Conservation (phyloP, 1,284 basidiomycete species). For the Grifola frondosa region DNA sequence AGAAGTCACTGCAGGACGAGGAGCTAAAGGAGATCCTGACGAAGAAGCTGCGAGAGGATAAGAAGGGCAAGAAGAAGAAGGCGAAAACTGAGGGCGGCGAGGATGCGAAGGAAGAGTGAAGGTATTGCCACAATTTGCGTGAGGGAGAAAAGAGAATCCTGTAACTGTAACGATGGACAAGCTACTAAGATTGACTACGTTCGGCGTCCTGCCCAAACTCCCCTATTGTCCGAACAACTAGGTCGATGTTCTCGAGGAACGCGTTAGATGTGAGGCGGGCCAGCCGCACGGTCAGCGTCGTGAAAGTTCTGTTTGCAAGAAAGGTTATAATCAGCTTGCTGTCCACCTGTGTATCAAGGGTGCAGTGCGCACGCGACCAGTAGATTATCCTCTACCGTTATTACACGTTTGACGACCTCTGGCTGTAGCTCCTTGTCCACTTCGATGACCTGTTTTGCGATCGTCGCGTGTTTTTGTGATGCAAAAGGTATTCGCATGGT, state of each 20-base stretch:
- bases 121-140: conserved; percentile 24
- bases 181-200: conserved; percentile 5
- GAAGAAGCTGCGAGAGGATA: conserved; percentile 82
- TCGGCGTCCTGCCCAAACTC: conserved; percentile 70
- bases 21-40: conserved; percentile 79
- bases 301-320: conserved; percentile 63
- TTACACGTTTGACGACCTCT: conserved; percentile 69
- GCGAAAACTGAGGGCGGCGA: conserved; percentile 52
- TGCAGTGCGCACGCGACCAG: conserved; percentile 63
- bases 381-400: conserved; percentile 62
- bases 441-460: conserved; percentile 79
- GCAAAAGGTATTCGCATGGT: conserved; percentile 78
- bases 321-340: conserved; percentile 9
- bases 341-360: conserved; percentile 1
- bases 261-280: conserved; percentile 80
- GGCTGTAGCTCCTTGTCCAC: conserved; percentile 85
- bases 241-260: conserved; percentile 84
- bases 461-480: conserved; percentile 68
- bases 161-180: background rate
- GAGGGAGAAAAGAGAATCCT: conserved; percentile 2
- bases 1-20: conserved; percentile 87
- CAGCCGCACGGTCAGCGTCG: conserved; percentile 78
- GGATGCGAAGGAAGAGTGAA: conserved; percentile 30
- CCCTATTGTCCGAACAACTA: conserved; percentile 79
- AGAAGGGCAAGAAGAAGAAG: conserved; percentile 91